Evolutionary conservation across 225 moss, liverwort and hornwort species (phyloP), one percentile per base, ranked within the genome.

Genomic region (Anthoceros angustus): DNA sequence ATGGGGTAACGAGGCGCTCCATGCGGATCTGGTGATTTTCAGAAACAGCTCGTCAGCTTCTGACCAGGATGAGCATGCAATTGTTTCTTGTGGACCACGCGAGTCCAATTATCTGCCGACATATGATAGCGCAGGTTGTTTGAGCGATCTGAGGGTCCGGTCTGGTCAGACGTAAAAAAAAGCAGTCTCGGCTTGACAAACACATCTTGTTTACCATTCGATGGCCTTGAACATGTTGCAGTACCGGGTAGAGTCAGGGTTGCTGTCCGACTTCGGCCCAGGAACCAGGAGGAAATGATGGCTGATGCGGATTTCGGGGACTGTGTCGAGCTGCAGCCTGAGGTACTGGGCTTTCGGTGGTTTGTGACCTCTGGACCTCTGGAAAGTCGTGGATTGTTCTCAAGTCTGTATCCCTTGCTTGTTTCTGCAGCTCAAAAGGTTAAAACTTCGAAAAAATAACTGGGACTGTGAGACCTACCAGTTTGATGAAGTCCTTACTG

Each of bases 391-490:
- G 32, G 32, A 32, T 32, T 32, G 32, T 32, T 32, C 32, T 32
- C 32, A 32, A 32, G 4, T 32, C 32, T 32, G 32, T 32, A 32
- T 32, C 32, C 32, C 32, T 32, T 32, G 32, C 32, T 64, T 66
- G 63, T n/a, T 25, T 63, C 82, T 70, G 71, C 85, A 90, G 92
- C 64, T 98, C 63, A 98, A 98, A 80, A 80, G 98, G 77, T 77
- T 98, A 66, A 92, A 89, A 73, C 79, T 98, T 38, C 84, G 98
- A 46, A 98, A 89, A 68, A 98, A 98, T 55, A 98, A 89, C 70
- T 98, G 98, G 98, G 98, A 98, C 66, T 89, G 88, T 49, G 92
- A 98, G 63, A 98, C 92, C 0, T 98, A 98, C 69, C 98, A 98
- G 75, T 98, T 98, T 62, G 98, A 98, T 73, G 98, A 98, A 76